Base-by-base conservation (phyloP, 108 stramenopile species). In the Skeletonema tropicum region DNA sequence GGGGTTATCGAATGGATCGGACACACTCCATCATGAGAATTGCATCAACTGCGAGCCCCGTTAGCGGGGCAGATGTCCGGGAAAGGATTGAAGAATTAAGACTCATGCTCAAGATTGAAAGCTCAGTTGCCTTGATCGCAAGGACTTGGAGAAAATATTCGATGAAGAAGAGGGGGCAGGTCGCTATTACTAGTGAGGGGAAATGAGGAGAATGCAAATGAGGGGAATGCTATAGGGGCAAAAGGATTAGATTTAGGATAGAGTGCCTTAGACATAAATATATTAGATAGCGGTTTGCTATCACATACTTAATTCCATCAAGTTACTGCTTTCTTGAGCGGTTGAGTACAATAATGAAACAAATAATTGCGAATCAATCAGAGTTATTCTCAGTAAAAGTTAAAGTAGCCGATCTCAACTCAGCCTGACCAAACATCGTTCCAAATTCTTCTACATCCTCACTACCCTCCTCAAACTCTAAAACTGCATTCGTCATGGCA, bases 71-170 rank as follows among this genome's bases (percentile, higher is more conserved):
- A 15, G 79, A 84, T 64, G 80, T 84, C 45, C 76, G 91, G 2
- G 80, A 92, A 19, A 79, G 85, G 17, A 94, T 92, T 79, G 75
- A 78, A 19, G 87, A 83, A 30, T 66, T 92, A 26, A 64, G 80
- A 17, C 64, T 92, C 15, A 64, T 74, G 72, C 86, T 84, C 29
- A 87, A 88, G 65, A 77, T 92, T 19, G 72, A 88, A 26, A 73
- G 68, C 36, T 87, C 90, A 11, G 83, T 94, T 21, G 63, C 83
- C 42, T 80, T 82, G 41, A 91, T 94, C 60, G 76, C 73, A 15
- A 62, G 52, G 4, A 87, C 89, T 12, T 87, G 79, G 76, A 75
- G 73, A 55, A 66, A 59, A 8, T 83, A 23, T 23, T 55, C 52
- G 4, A 55, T 10, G 23, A 2, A 1, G 52, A 55, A 55, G 23